Evolutionary conservation across 768 basidiomycete genomes (phyloP).

Genomic region (Cyclocybe cylindracea): DNA sequence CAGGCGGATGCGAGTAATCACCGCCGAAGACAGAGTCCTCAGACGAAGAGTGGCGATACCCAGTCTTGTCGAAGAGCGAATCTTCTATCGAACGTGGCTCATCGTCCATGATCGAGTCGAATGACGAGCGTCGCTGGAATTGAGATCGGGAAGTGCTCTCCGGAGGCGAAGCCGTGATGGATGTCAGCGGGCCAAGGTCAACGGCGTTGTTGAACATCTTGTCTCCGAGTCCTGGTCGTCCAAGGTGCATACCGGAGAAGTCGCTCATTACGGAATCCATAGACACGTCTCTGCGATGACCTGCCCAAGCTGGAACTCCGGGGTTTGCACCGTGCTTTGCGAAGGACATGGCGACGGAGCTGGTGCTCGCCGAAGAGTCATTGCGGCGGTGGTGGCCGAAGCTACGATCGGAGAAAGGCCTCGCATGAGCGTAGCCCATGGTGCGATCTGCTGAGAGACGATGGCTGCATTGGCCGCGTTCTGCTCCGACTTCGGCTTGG

Average conservation of each 20-base stretch:
- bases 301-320: conserved; percentile 60
- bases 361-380: too few species aligned
- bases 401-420: conserved; percentile 28
- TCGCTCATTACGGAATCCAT: conserved; percentile 70
- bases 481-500: conserved; percentile 4
- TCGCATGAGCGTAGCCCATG: conserved; percentile 52
- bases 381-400: too few species aligned
- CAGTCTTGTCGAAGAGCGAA: conserved; percentile 67
- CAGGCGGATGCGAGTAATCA: conserved; percentile 36
- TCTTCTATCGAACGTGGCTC: conserved; percentile 45
- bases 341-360: too few species aligned
- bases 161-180: conserved; percentile 69
- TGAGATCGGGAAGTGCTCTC: conserved; percentile 35
- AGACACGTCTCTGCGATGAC: conserved; percentile 57
- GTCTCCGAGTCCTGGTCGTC: conserved; percentile 77
- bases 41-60: conserved; percentile 47
- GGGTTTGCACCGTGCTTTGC: conserved; percentile 53
- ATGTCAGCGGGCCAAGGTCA: conserved; percentile 52
- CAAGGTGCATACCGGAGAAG: conserved; percentile 53
- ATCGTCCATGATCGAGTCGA: conserved; percentile 69
- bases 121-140: conserved; percentile 26
- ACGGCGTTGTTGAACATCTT: conserved; percentile 80
- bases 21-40: conserved; percentile 66
- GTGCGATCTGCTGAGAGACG: conserved; percentile 61
- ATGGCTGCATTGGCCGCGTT: conserved; percentile 11